Conservation (phyloP, 2,329 filamentous ascomycete genomes). For the Ophiostoma populinum region DNA sequence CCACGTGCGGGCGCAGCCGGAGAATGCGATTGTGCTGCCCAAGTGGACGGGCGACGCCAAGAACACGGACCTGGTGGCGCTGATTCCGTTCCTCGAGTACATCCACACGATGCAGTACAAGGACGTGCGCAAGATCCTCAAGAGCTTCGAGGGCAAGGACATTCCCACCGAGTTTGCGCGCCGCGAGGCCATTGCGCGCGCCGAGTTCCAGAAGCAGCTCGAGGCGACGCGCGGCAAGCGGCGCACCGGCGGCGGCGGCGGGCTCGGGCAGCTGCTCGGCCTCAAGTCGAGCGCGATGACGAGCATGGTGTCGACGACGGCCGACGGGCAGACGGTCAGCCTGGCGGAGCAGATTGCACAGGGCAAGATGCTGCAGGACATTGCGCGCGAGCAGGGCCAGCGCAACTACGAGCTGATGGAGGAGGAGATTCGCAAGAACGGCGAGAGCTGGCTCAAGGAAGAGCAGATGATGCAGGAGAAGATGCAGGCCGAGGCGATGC, state of each 20-base stretch:
- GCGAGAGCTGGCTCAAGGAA: conserved; percentile 89
- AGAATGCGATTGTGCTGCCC: conserved; percentile 82
- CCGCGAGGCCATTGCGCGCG: conserved; percentile 69
- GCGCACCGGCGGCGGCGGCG: conserved; percentile 29
- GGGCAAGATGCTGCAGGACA: conserved; percentile 94
- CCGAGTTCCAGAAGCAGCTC: conserved; percentile 67
- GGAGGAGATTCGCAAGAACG: conserved; percentile 80
- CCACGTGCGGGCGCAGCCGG: conserved; percentile 80
- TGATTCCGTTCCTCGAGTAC: conserved; percentile 96
- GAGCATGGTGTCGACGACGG: conserved; percentile 30
- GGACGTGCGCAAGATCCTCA: conserved; percentile 73
- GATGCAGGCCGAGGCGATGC: conserved; percentile 77
- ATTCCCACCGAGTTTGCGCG: conserved; percentile 83
- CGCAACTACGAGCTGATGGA: conserved; percentile 80
- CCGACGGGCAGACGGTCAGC: conserved; percentile 27
- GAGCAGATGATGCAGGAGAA: conserved; percentile 80
- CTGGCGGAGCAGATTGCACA: conserved; percentile 65
- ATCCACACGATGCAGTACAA: conserved; percentile 82
- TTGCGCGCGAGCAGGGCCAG: conserved; percentile 80
- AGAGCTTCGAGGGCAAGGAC: conserved; percentile 74
- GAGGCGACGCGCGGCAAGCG: conserved; percentile 49
- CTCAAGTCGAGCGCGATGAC: conserved; percentile 54
- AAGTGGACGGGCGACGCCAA: conserved; percentile 75
- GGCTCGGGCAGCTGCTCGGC: conserved; percentile 56
- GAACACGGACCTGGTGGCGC: conserved; percentile 70